Percentiles rank a stretch among this genome's conserved stretches.
Conservation (phyloP, 345 rosid species). For the Cardamine occulta region DNA sequence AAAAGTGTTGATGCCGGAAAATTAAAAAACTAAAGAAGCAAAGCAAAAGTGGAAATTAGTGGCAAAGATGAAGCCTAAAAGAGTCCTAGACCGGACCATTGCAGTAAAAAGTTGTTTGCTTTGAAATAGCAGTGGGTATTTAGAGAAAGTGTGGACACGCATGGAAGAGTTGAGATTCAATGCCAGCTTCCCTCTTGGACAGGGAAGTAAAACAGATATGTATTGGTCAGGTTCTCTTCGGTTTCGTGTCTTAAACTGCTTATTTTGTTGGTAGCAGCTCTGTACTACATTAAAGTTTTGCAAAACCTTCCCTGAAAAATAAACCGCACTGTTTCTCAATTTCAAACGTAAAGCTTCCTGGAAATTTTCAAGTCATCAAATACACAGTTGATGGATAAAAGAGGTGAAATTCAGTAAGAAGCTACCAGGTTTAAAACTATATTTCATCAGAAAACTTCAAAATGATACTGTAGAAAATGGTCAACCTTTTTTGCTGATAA, state of each 20-base stretch:
- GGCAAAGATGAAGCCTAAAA: conserved; percentile 35
- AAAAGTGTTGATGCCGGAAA: not conserved
- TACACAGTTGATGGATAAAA: not conserved
- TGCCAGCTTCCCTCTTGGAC: conserved; percentile 77
- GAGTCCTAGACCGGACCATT: conserved; percentile 95
- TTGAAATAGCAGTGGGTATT: conserved; percentile 64
- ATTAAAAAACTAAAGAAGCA: conserved; percentile 24
- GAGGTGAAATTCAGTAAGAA: not conserved
- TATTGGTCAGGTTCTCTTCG: conserved; percentile 61
- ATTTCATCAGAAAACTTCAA: conserved; percentile 4
- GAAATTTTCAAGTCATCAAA: no score
- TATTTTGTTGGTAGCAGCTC: conserved; percentile 61
- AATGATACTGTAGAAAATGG: conserved; percentile 1
- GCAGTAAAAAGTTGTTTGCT: conserved; percentile 67
- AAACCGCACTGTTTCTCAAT: conserved; percentile 49
- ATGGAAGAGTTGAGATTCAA: conserved; percentile 75
- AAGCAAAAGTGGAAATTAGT: conserved; percentile 38
- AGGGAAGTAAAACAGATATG: conserved; percentile 64
- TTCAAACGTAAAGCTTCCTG: not conserved
- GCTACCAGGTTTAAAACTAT: not conserved
- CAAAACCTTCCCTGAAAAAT: conserved; percentile 66
- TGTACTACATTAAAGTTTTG: conserved; percentile 79
- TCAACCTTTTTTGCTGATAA: conserved; percentile 9
- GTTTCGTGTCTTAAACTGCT: conserved; percentile 65
- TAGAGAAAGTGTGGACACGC: conserved; percentile 56